Evolutionary conservation across 495 filamentous ascomycete genomes (phyloP).

Genomic region (Annulohypoxylon moriforme): DNA sequence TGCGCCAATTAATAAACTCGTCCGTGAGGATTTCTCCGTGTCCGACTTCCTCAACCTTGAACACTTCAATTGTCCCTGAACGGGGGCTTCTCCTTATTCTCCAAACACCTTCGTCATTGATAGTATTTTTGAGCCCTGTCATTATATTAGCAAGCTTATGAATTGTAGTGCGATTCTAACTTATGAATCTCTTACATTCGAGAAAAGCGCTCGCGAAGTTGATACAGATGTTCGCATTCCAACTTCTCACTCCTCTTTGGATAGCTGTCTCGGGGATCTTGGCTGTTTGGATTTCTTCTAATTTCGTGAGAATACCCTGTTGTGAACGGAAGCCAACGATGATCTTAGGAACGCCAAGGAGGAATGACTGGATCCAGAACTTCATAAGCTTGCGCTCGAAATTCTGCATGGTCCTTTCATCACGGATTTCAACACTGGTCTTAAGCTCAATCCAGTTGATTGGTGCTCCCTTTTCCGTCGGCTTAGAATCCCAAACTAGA

Average conservation of each 20-base stretch:
- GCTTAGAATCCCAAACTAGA: conserved; percentile 85
- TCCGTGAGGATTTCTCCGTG: conserved; percentile 80
- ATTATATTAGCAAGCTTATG: conserved; percentile 20
- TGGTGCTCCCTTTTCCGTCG: conserved; percentile 68
- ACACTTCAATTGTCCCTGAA: conserved; percentile 73
- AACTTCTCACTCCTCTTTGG: conserved; percentile 69
- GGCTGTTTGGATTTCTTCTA: conserved; percentile 82
- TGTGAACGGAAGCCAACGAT: conserved; percentile 87
- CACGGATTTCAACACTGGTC: conserved; percentile 77
- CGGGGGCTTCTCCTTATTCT: conserved; percentile 73
- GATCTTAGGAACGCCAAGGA: conserved; percentile 91
- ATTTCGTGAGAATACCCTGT: conserved; percentile 73
- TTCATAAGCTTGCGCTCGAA: conserved; percentile 92
- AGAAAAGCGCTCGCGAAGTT: conserved; percentile 84
- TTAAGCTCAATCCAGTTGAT: conserved; percentile 97
- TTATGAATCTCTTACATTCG: conserved; percentile 72
- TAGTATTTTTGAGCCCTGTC: conserved; percentile 71
- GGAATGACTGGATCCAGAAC: conserved; percentile 96
- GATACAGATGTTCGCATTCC: conserved; percentile 93
- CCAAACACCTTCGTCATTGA: conserved; percentile 82
- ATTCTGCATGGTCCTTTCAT: conserved; percentile 72
- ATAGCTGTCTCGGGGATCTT: conserved; percentile 79
- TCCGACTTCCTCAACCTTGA: conserved; percentile 75
- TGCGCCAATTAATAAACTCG: conserved; percentile 81
- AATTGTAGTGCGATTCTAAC: background rate